Percentiles rank a stretch among this genome's conserved stretches.
phyloP scores from a whole-genome alignment of 805 yeast species.

The Nakazawaea sp. region DNA sequence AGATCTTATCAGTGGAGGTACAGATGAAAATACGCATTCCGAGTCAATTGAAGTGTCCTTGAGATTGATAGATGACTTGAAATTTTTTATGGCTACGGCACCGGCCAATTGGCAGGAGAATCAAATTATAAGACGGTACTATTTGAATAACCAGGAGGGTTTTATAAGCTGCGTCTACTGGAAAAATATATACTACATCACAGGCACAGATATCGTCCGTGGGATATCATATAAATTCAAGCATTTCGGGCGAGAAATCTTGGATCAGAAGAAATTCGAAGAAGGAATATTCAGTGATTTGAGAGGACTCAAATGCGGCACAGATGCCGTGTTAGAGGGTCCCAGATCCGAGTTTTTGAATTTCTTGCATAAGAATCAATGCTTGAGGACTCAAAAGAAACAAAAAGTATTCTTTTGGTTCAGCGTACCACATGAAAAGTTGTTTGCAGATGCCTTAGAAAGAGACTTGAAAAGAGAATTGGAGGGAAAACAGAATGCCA shows the following conservation, averaged over 20 bases:
- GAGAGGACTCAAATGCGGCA: conserved; percentile 77
- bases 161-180: conserved; percentile 90
- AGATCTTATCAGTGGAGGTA: too few relatives aligned
- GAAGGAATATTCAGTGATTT: conserved; percentile 93
- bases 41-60: conserved; percentile 40
- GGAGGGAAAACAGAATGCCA: conserved; percentile 46
- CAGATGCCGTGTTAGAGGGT: conserved; percentile 79
- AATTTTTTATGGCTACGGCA: conserved; percentile 85
- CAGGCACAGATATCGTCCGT: conserved; percentile 95
- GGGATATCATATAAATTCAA: conserved; percentile 84
- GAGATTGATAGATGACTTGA: conserved; percentile 65
- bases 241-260: conserved; percentile 80
- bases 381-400: conserved; percentile 90
- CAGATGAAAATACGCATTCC: too few relatives aligned
- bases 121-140: conserved; percentile 81
- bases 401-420: conserved; percentile 97
- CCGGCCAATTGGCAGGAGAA: conserved; percentile 91
- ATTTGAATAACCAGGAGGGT: conserved; percentile 81
- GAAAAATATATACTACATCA: conserved; percentile 83
- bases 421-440: conserved; percentile 87
- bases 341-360: conserved; percentile 83
- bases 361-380: conserved; percentile 77
- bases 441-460: conserved; percentile 90
- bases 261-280: conserved; percentile 89
- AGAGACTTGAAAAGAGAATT: conserved; percentile 79